Evolutionary conservation across 2,329 filamentous ascomycete species (phyloP).

Genomic region (Talaromyces piceae): DNA sequence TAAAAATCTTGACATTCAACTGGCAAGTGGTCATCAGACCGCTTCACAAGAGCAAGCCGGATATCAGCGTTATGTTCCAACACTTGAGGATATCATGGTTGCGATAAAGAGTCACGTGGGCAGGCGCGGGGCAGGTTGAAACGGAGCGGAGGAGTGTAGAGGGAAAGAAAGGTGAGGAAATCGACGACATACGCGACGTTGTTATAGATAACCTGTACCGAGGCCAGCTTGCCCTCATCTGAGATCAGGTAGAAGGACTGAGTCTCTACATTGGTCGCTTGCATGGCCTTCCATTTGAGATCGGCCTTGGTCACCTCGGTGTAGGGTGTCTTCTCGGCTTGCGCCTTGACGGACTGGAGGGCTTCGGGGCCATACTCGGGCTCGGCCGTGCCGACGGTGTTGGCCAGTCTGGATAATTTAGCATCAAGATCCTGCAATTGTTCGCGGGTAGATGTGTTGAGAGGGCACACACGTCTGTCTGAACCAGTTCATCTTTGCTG

Average conservation of each 20-base stretch:
- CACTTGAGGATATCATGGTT: background rate
- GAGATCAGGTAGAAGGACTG: background rate
- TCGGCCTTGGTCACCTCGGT: background rate
- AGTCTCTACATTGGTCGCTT: background rate
- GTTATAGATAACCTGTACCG: background rate
- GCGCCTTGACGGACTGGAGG: background rate
- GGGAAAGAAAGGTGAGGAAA: background rate
- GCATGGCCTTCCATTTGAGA: constrained; percentile 1
- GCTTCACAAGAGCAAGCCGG: background rate
- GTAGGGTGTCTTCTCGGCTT: background rate
- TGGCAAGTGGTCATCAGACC: background rate
- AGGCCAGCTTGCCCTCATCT: background rate
- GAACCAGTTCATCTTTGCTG: background rate
- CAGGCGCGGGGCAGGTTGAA: background rate
- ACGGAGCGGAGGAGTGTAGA: background rate
- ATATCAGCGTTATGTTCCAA: background rate
- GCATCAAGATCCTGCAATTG: background rate
- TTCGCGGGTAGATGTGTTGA: background rate
- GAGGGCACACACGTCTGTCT: constrained; percentile 1
- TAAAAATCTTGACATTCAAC: constrained; percentile 1
- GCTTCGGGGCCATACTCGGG: constrained; percentile 1
- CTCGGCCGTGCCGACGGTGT: background rate
- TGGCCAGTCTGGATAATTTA: background rate
- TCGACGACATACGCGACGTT: constrained; percentile 1
- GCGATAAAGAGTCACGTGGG: background rate